Evolutionary conservation across 805 yeast species (phyloP).

Genomic region (Yarrowia divulgata): DNA sequence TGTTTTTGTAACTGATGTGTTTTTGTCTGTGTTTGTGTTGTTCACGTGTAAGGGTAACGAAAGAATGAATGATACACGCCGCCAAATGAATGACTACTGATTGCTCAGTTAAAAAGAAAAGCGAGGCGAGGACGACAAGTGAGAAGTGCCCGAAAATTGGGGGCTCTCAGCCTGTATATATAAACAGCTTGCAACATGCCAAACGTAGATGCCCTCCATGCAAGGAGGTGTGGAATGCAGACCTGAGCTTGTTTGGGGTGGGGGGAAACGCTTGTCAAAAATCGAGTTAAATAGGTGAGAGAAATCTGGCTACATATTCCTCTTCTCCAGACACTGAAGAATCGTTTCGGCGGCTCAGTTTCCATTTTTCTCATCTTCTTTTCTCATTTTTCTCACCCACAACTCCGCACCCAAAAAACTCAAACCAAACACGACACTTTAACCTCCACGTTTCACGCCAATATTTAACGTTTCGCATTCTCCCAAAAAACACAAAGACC

Average conservation of each 20-base stretch:
- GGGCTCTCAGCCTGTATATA: conserved; percentile 8
- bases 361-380: background rate
- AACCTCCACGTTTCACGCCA: conserved; percentile 37
- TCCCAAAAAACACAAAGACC: conserved; percentile 8
- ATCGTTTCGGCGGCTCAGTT: no score
- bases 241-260: background rate
- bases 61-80: conserved; percentile 4
- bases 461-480: conserved; percentile 23
- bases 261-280: no score
- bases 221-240: conserved; percentile 38
- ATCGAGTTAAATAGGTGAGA: no score
- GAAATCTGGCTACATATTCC: no score
- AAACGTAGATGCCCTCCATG: conserved; percentile 27
- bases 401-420: background rate
- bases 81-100: conserved; percentile 31
- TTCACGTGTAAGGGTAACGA: background rate
- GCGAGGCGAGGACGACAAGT: conserved; percentile 5
- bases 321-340: no score
- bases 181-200: conserved; percentile 25
- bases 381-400: no score
- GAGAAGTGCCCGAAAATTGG: no score
- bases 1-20: background rate
- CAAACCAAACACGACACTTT: conserved; percentile 23
- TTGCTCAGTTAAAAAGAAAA: conserved; percentile 4
- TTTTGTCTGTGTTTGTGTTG: no score